Base-by-base conservation (phyloP, 2,329 filamentous ascomycete genomes). In the Septoria linicola region DNA sequence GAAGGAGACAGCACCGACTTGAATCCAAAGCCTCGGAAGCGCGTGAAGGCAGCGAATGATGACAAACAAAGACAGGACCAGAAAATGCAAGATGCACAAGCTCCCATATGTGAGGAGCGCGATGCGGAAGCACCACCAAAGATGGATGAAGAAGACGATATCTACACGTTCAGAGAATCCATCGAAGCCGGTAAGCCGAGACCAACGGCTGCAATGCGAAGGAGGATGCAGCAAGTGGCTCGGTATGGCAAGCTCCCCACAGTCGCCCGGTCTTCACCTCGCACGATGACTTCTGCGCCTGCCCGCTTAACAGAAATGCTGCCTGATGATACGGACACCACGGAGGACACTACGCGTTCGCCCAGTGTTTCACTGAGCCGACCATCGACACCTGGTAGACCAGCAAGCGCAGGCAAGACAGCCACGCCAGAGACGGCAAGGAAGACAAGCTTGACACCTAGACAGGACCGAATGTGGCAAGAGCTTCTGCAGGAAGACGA, bases 401-500 rank as follows among this genome's bases (percentile, higher is more conserved):
- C 23, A 17, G 43, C 50, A 4, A 52, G 49, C 19, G 36, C 46
- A 11, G 23, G 41, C n/a, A 46, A 43, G 14, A 16, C 45, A 3
- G 49, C 48, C 5, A 59, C 53, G 3, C 50, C 59, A 13, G 52
- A 54, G 17, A 51, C 50, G n/a, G 44, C 55, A 7, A 32, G 47
- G 45, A 60, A 46, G 27, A 32, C 31, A 8, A 54, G 49, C 3
- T 47, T 63, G 39, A 69, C 66, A 13, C 66, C 67, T 6, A 68
- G 65, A 30, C 66, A 69, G 45, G 55, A 52, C 11, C 58, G 63
- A 25, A 51, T 67, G 4, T 70, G 66, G 66, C 58, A 59, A 40
- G 54, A 62, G 8, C 41, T 68, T 14, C 53, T 69, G 17, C 50
- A 50, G 10, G 58, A 45, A 25, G 62, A 63, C 19, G 44, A 39